Evolutionary conservation across 1,139 yeast species (phyloP), one percentile per base, ranked within the genome.

Genomic region (Kurtzmaniella quercitrusa): DNA sequence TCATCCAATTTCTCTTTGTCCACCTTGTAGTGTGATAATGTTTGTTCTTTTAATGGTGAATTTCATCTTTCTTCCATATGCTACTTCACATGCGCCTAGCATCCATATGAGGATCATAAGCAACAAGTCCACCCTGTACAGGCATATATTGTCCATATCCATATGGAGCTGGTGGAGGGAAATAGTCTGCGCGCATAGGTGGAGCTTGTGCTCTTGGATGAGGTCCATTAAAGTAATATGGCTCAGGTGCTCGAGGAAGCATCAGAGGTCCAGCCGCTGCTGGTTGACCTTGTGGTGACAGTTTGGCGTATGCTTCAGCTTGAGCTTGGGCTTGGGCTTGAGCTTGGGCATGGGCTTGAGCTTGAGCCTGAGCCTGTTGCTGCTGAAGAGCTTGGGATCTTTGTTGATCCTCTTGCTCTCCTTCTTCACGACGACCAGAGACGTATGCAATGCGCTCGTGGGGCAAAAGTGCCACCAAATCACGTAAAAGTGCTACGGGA

Each of bases 401-500:
- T 3, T 37, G 45, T 34, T 47, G 56, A 3, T 45, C 47, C 38
- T 50, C 23, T 19, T 34, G 37, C 32, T 38, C 49, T 14, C 35
- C 42, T n/a, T 42, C 44, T 11, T 38, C 42, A 8, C 35, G 51
- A 46, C 45, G 45, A 3, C 63, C 63, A 47, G 61, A 71, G 30
- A 68, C 64, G 39, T 62, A 59, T 5, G 70, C 68, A 36, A 70
- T 63, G 44, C 77, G 56, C 51, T 71, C 78, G 19, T 60, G 54
- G 14, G 74, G 71, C 21, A 71, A 56, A 44, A 73, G 55, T 2
- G 74, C 71, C 34, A 76, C 74, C 23, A 75, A 58, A 47, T 76
- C 82, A 48, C 80, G 61, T 37, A 78, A 55, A 40, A 77, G 57
- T 35, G 59, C 61, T 38, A 64, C 56, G 5, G 82, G 80, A 16